Evolutionary conservation across 2,329 filamentous ascomycete genomes (phyloP), one percentile per base, ranked within the genome.

Genomic region (Diplodia sapinea): DNA sequence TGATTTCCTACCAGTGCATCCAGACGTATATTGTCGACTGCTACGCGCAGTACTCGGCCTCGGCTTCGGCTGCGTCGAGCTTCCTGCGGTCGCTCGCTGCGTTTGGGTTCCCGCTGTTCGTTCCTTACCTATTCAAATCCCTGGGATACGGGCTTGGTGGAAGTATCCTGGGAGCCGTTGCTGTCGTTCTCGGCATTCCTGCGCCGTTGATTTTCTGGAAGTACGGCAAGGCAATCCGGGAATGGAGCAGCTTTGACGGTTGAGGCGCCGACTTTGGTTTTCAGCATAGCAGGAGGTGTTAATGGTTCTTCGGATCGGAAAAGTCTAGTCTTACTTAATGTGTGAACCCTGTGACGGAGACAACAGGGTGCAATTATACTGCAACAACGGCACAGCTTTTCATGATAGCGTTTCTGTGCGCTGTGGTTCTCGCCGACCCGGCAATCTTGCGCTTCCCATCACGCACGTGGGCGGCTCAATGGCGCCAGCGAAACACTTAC

Each of bases 1-100:
- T 82, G 68, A 70, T 82, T 4, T 75, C 75, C 1, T 79, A 81
- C 65, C 77, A 85, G 66, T 79, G 79, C 20, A 82, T 83, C 17
- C 83, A 86, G 65, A 86, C 86, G 62, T 85, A 85, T 73, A 85
- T 84, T 70, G 84, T 85, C 61, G 83, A 85, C 70, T 79, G 78
- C 40, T 85, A 84, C 68, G 81, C 83, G 68, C 78, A 79, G 71
- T 84, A 83, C 69, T 82, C 83, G 6, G 82, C 83, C 5, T 80
- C 77, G 43, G 83, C 82, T 0, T 84, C 84, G 61, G 83, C 83
- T 3, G 83, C 82, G 4, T 82, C 82, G 0, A 79, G 81, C 1
- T 78, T 84, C 0, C 83, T 84, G 65, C 73, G 83, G 23, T 80
- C 77, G 57, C 51, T 85, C 1, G 73, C 83, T 17, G 82, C 83